Base-by-base conservation (phyloP, 257 asterid genomes). In the Solanum arcanum region DNA sequence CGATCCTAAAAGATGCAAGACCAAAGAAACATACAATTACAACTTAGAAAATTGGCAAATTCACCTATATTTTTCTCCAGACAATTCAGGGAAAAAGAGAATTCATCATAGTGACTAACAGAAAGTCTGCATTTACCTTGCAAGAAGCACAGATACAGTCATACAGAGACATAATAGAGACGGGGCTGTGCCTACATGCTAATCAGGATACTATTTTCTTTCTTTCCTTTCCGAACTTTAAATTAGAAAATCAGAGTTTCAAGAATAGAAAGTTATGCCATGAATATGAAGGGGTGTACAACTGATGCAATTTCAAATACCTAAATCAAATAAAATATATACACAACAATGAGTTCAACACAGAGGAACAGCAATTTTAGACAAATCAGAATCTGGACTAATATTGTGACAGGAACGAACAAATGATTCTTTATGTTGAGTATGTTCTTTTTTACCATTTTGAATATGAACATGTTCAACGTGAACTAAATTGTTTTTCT, bases 1-100 rank as follows among this genome's bases (percentile, higher is more conserved):
- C 92, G 88, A 97, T 89, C 97, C 99, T 97, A 92, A 89, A 88
- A 91, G 91, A 42, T 18, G 69, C 42, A 85, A 77, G 72, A 88
- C 88, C 75, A 66, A 37, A 83, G 86, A 84, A 60, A 84, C 75
- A 91, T 25, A 78, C 31, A 84, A 52, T 41, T 29, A 88, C 77
- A 44, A 23, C 42, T 66, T 31, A 88, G 83, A 56, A 23, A 73
- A 68, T 12, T 13, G 21, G 35, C 42, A 49, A 86, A 11, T 47
- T 85, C 60, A 84, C 21, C 70, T 29, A 27, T 44, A 73, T 42
- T 16, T 37, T 59, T 77, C 29, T 73, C 56, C 52, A 60, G 27
- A 31, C 60, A 44, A 80, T 62, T 35, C 66, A 14, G 37, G 49
- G 23, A 60, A 31, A 25, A 41, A 27, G 72, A 7, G 0, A n/a